Percentiles rank a stretch among this genome's conserved stretches.
Conservation (phyloP, 2,329 filamentous ascomycete genomes). For the Elsinoe australis region DNA sequence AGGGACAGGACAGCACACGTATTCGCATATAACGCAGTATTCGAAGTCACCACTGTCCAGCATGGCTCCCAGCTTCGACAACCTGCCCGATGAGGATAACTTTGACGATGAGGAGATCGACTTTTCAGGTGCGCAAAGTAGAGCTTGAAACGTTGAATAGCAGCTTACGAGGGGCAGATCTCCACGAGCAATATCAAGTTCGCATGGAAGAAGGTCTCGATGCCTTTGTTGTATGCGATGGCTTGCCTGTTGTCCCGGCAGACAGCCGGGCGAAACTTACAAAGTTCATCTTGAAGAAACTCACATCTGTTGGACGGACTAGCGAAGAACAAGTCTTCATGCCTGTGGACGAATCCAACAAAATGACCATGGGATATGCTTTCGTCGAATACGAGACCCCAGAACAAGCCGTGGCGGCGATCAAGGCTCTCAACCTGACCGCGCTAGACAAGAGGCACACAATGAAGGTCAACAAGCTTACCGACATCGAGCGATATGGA, state of each 20-base stretch:
- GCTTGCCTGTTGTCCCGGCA: conserved; percentile 79
- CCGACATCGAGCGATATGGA: conserved; percentile 93
- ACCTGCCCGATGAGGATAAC: conserved; percentile 75
- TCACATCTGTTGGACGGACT: conserved; percentile 76
- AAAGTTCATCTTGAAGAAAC: conserved; percentile 92
- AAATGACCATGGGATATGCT: conserved; percentile 81
- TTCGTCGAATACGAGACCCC: conserved; percentile 94
- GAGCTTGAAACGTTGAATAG: not conserved
- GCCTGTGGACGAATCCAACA: conserved; percentile 74
- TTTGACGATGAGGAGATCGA: conserved; percentile 93
- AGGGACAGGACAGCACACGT: too few relatives aligned
- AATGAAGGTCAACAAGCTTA: conserved; percentile 93
- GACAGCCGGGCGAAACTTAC: conserved; percentile 89
- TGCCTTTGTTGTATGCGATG: conserved; percentile 92
- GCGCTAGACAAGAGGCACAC: conserved; percentile 96
- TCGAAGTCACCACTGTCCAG: conserved; percentile 31
- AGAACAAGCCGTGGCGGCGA: conserved; percentile 80
- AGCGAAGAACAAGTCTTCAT: conserved; percentile 85
- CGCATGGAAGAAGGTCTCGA: conserved; percentile 93
- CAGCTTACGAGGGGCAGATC: conserved; percentile 48
- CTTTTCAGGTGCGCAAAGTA: conserved; percentile 54
- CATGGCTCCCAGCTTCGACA: conserved; percentile 93
- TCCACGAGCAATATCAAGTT: conserved; percentile 90
- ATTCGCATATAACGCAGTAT: too few relatives aligned
- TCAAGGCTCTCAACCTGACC: conserved; percentile 76